Evolutionary conservation across 169 alveolate genomes (phyloP).

Genomic region (Besnoitia besnoiti): DNA sequence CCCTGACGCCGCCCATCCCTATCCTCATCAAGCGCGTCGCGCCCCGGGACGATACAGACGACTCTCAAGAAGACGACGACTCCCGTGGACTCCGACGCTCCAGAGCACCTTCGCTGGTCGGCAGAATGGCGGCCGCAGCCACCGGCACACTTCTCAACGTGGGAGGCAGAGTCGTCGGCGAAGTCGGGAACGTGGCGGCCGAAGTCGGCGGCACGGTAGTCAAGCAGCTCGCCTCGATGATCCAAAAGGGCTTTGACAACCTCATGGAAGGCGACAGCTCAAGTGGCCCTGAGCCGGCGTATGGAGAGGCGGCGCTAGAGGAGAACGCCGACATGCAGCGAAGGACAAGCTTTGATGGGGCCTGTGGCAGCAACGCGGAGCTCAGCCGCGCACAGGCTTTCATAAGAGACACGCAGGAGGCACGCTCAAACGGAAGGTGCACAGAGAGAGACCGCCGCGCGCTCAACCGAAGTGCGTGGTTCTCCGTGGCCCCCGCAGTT

Average conservation of each 20-base stretch:
- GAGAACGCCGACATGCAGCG: too few species aligned
- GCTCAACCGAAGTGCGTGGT: neutral
- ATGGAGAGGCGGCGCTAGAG: neutral
- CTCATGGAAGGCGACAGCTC: neutral
- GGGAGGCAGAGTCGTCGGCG: neutral
- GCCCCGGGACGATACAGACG: neutral
- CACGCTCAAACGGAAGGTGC: neutral
- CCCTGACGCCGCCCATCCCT: neutral
- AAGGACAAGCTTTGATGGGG: too few species aligned
- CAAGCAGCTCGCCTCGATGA: neutral
- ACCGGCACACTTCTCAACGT: neutral
- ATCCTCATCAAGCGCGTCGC: neutral
- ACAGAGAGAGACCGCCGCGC: neutral
- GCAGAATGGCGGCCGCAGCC: neutral
- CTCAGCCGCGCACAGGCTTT: too few species aligned
- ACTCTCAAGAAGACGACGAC: neutral
- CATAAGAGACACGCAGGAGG: too few species aligned
- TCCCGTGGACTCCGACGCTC: neutral
- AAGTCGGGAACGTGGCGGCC: neutral
- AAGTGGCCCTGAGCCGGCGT: neutral
- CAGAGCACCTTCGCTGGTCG: neutral
- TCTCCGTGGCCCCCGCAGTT: neutral
- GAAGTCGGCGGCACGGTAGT: slow-evolving; percentile 13
- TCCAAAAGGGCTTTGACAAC: neutral
- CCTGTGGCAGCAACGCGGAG: too few species aligned